Base-by-base conservation (phyloP, 1,139 yeast genomes). In the Scheffersomyces stambukii region DNA sequence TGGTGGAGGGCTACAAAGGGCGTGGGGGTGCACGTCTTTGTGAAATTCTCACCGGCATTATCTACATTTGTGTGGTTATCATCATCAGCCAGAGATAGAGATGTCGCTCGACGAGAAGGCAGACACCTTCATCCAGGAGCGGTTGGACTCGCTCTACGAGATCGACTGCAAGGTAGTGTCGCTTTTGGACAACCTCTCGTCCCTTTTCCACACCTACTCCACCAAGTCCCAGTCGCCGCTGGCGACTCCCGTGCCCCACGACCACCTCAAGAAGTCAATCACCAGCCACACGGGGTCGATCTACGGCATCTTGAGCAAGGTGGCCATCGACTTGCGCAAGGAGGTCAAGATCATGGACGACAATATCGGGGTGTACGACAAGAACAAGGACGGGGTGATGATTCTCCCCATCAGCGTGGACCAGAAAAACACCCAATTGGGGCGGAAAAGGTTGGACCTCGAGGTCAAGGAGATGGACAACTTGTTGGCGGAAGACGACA, bases 341-440 rank as follows among this genome's bases (percentile, higher is more conserved):
- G 84, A 78, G 40, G 73, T 78, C 23, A 72, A 71, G 45, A 47
- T 69, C 5, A 60, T 77, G 59, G 82, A 77, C 49, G 76, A 72
- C 28, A 73, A 75, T 38, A 68, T 68, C 13, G 79, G 77, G 1
- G 69, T 67, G 5, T 57, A 58, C 35, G 61, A 60, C 32, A 57
- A 56, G 34, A 66, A 68, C 38, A 53, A 58, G 12, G 75, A 71
- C 40, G 63, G 64, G 10, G 56, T 72, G 9, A 75, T 73, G 64
- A 66, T 77, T 16, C 54, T 77, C 19, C 84, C 85, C 3, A 70
- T 77, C 3, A 63, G 67, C 23, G 75, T 78, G 13, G 78, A 75
- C 37, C 80, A 76, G 43, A 77, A 76, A 55, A 78, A 79, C 28
- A 70, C 81, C 5, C 63, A 64, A 48, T 62, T 76, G 22, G 82